Conservation (phyloP, 805 yeast genomes). For the Candida insectalens region DNA sequence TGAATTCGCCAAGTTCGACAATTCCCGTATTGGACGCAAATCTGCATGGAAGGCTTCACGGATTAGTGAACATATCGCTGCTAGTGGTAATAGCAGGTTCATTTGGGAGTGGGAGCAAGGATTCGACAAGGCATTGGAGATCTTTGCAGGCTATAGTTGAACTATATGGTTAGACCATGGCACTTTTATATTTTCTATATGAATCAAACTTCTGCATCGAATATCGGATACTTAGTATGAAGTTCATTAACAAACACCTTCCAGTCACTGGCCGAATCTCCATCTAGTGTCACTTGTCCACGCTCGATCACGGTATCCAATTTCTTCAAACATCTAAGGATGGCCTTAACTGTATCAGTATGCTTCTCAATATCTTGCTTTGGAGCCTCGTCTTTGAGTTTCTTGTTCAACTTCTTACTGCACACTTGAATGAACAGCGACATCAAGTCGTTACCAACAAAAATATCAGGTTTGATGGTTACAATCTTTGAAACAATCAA, state of each 20-base stretch:
- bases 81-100: conserved; percentile 45
- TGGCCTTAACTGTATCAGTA: conserved; percentile 30
- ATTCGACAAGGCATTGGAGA: conserved; percentile 50
- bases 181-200: background rate
- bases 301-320: conserved; percentile 12
- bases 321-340: conserved; percentile 22
- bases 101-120: conserved; percentile 93
- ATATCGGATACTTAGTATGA: conserved; percentile 13
- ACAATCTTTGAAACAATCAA: conserved; percentile 32
- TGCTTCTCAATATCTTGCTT: conserved; percentile 55
- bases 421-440: conserved; percentile 26
- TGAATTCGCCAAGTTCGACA: conserved; percentile 60
- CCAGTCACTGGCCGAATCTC: conserved; percentile 16
- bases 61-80: conserved; percentile 45
- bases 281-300: conserved; percentile 12
- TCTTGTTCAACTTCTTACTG: conserved; percentile 33
- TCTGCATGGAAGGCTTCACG: conserved; percentile 63
- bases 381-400: conserved; percentile 51
- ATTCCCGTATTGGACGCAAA: conserved; percentile 65
- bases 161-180: background rate
- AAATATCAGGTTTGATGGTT: conserved; percentile 19
- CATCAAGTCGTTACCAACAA: conserved; percentile 13
- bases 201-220: conserved; percentile 12
- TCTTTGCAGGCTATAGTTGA: conserved; percentile 19
- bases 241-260: conserved; percentile 9